These are phyloP conservation scores for Cercospora nicotianae DNA, from an alignment of 2,329 filamentous ascomycete species.

Conservation along the genomic window DNA sequence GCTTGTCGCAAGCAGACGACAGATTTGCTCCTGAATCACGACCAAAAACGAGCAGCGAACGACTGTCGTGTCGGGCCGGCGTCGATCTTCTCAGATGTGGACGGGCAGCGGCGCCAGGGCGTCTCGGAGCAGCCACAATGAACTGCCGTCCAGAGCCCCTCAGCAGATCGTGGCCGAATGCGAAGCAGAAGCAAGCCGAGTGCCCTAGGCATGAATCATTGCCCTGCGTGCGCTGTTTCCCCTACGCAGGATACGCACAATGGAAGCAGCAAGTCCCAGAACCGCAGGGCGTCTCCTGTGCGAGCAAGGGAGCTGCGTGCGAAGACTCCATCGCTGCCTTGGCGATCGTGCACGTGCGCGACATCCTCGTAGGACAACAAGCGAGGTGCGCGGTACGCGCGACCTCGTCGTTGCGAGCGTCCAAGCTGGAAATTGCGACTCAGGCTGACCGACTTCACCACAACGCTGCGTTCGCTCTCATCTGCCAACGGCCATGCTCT, in stretches of 20 bases:
- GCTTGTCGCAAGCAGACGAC: background rate
- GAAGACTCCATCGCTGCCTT: background rate
- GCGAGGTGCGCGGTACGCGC: background rate
- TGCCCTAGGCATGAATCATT: background rate
- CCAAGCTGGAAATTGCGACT: background rate
- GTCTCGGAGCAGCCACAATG: background rate
- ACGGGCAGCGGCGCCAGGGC: background rate
- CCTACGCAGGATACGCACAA: background rate
- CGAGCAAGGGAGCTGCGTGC: background rate
- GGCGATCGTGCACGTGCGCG: background rate
- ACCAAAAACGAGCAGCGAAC: background rate
- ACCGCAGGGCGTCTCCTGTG: background rate
- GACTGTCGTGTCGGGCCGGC: background rate
- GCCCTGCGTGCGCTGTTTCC: background rate
- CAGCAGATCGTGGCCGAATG: background rate
- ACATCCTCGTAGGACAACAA: background rate
- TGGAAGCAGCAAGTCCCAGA: background rate
- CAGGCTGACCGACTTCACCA: background rate
- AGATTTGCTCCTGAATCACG: background rate
- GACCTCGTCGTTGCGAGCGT: background rate
- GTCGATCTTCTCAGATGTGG: background rate
- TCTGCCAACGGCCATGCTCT: background rate
- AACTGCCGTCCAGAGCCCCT: background rate
- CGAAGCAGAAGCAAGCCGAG: background rate
- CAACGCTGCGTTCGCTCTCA: background rate